Evolutionary conservation across 371 early-diverging fungal species (phyloP), one percentile per base, ranked within the genome.

Genomic region (Lichtheimia ramosa): DNA sequence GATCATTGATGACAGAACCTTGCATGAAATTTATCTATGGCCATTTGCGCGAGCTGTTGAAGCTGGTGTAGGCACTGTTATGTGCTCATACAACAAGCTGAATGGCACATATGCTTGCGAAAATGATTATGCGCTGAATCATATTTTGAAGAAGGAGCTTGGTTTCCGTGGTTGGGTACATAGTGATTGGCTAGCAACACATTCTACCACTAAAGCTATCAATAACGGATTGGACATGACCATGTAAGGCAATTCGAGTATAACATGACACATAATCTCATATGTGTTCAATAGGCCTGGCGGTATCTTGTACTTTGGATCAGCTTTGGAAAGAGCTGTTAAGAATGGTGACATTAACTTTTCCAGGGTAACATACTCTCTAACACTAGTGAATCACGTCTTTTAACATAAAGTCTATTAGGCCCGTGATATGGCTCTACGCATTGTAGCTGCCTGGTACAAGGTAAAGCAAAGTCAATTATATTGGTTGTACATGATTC

Each of bases 391-490:
- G 5, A 7, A 23, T 23, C 23, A 18, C 16, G 20, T 34, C 10
- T 34, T 42, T 46, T 54, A 6, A 40, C 23, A 46, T 42, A 20
- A 3, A 24, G n/a, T 51, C 16, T 51, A n/a, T n/a, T n/a, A 65
- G 66, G 23, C 82, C 16, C 58, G 43, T 6, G 88, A 87, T 51
- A 84, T 85, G 83, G 84, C 75, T 40, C 73, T 57, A 18, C 77
- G 88, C 48, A 79, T 85, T 56, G 67, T 84, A 18, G 79, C 85
- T 25, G 56, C 87, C 2, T 80, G 75, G 68, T 84, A 77, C 61
- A 79, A 79, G 63, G 54, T 79, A 71, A 66, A 12, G 12, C 5
- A 16, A 34, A 48, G 15, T 25, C 41, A 8, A 34, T 2, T 2
- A 34, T 0, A 27, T n/a, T 27, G 5, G 34, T 10, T 34, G 10